Percentiles rank a stretch among this genome's conserved stretches.
phyloP scores from a whole-genome alignment of 805 yeast genomes.

The Yarrowia alimentaria region DNA sequence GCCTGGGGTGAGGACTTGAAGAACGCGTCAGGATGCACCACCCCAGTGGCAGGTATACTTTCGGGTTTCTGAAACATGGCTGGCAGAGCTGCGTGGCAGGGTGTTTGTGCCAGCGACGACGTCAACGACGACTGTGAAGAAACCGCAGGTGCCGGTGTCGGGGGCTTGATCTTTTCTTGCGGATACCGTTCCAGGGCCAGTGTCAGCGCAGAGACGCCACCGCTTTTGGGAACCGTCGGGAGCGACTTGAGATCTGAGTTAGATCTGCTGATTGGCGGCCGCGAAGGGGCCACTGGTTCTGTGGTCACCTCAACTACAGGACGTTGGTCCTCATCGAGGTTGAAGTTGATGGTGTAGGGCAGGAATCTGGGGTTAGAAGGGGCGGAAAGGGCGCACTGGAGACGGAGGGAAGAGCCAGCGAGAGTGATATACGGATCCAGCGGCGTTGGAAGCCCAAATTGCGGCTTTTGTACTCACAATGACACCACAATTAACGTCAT shows the following conservation, averaged over 20 bases:
- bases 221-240: conserved; percentile 10
- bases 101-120: conserved; percentile 4
- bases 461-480: conserved; percentile 8
- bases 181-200: conserved; percentile 11
- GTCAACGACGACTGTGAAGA: conserved; percentile 2
- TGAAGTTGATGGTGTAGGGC: conserved; percentile 38
- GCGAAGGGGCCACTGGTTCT: conserved; percentile 22
- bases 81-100: conserved; percentile 14
- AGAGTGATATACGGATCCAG: too few species aligned
- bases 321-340: conserved; percentile 28
- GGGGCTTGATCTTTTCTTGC: not conserved
- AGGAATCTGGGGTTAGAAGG: conserved; percentile 31
- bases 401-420: too few species aligned
- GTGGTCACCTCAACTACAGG: conserved; percentile 21
- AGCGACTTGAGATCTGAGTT: conserved; percentile 19
- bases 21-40: conserved; percentile 18
- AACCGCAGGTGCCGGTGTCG: not conserved
- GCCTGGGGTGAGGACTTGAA: conserved; percentile 19
- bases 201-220: conserved; percentile 15
- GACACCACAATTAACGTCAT: conserved; percentile 27
- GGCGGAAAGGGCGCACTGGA: too few species aligned
- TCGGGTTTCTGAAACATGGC: conserved; percentile 19
- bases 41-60: conserved; percentile 1
- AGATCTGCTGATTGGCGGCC: conserved; percentile 20
- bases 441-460: too few species aligned